Evolutionary conservation across 2,329 filamentous ascomycete species (phyloP).

Genomic region (Hawksworthiomyces lignivorus): DNA sequence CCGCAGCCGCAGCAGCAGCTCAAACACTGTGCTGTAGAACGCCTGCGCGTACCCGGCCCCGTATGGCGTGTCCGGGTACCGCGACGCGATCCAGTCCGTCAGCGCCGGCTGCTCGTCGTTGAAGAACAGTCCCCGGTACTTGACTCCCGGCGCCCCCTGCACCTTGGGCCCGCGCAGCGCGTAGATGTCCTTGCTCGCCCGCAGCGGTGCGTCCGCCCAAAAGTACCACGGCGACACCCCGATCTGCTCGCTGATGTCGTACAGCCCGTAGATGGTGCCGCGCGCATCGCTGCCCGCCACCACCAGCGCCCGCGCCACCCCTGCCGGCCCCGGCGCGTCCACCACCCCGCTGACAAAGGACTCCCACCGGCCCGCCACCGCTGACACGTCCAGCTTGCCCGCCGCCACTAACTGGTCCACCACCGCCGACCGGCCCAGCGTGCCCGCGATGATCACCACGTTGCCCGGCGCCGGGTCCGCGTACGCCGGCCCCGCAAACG

Average conservation of each 20-base stretch:
- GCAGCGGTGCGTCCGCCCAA: conserved; percentile 54
- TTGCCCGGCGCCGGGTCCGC: conserved; percentile 32
- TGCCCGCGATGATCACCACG: conserved; percentile 60
- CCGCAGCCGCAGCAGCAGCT: conserved; percentile 59
- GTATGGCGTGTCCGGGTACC: conserved; percentile 35
- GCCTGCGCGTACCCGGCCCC: conserved; percentile 46
- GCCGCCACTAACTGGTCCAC: conserved; percentile 50
- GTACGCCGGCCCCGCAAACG: conserved; percentile 38
- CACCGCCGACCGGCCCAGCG: conserved; percentile 54
- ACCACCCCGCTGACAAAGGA: conserved; percentile 56
- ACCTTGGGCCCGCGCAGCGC: conserved; percentile 45
- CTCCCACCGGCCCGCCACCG: conserved; percentile 60
- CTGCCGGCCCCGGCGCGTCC: conserved; percentile 46
- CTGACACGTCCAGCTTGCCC: conserved; percentile 49
- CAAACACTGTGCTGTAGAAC: conserved; percentile 64
- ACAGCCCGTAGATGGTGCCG: conserved; percentile 62
- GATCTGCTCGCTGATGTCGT: conserved; percentile 66
- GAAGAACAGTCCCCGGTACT: conserved; percentile 63
- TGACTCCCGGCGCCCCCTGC: conserved; percentile 54
- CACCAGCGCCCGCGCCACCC: conserved; percentile 51
- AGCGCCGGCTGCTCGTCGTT: conserved; percentile 63
- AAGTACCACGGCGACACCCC: conserved; percentile 65
- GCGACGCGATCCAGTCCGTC: conserved; percentile 53
- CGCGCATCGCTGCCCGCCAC: conserved; percentile 59
- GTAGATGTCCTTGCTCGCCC: conserved; percentile 42